A percentile compares a stretch with the other conserved stretches of the same genome.
Conservation (phyloP, 108 stramenopile species). For the Cyclotella sp. region DNA sequence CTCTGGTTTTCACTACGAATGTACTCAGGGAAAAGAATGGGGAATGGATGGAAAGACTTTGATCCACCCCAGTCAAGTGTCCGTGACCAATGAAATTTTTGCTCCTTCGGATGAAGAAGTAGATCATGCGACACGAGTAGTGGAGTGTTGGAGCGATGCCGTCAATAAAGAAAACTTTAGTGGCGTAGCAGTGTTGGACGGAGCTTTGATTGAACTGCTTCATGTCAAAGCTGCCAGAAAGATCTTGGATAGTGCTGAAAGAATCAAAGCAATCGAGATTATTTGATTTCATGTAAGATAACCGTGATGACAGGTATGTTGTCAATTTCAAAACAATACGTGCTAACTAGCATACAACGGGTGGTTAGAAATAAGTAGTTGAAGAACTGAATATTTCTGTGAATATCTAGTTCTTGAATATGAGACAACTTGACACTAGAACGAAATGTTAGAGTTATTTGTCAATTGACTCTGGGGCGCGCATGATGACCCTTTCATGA, state of each 20-base stretch:
- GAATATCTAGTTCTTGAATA: too few relatives aligned
- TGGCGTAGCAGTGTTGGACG: conserved; percentile 34
- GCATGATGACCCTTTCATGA: too few relatives aligned
- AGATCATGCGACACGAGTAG: conserved; percentile 11
- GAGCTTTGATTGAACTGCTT: conserved; percentile 30
- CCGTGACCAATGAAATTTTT: conserved; percentile 25
- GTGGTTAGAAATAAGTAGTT: too few relatives aligned
- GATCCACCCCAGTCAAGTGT: conserved; percentile 29
- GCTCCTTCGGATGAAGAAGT: conserved; percentile 27
- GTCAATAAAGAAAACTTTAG: conserved; percentile 3
- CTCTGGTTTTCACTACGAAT: conserved; percentile 13
- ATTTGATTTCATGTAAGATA: neutral
- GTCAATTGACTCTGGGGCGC: too few relatives aligned
- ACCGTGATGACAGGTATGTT: neutral
- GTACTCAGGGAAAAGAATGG: conserved; percentile 23
- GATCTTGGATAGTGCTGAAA: conserved; percentile 19
- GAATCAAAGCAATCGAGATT: conserved; percentile 3
- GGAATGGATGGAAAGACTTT: conserved; percentile 39
- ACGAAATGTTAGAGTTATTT: too few relatives aligned
- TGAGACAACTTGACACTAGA: too few relatives aligned
- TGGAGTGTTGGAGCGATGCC: conserved; percentile 19
- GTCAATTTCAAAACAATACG: neutral
- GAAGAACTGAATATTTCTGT: too few relatives aligned
- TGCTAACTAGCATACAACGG: too few relatives aligned
- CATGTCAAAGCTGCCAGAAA: conserved; percentile 26